A percentile compares a stretch with the other conserved stretches of the same genome.
Evolutionary conservation across 345 rosid genomes (phyloP).

Genomic region (Psidium friedrichsthalianum): DNA sequence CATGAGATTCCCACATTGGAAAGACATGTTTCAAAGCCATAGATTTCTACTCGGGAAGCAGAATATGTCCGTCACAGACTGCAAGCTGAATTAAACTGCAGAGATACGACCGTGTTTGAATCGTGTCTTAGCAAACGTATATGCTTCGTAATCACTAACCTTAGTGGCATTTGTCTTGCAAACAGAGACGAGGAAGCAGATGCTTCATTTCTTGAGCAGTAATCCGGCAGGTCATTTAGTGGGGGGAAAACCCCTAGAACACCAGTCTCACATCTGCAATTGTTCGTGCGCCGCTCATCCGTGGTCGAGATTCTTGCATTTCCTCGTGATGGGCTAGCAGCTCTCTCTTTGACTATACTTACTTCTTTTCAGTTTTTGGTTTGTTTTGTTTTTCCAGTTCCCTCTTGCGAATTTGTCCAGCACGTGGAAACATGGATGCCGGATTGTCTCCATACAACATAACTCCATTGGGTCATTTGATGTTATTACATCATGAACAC

Average conservation of each 20-base stretch:
- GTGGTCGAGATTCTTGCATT: not conserved
- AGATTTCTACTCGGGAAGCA: not conserved
- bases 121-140: slow-evolving; percentile 24
- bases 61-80: not conserved
- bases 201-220: not conserved
- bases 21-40: not conserved
- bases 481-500: not conserved
- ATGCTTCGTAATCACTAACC: slow-evolving; percentile 9
- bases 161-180: slow-evolving; percentile 22
- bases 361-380: not conserved
- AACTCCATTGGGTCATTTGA: not conserved
- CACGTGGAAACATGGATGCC: not conserved
- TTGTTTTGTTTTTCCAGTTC: not conserved
- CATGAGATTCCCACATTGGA: not conserved
- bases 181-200: not conserved
- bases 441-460: not conserved
- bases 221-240: not conserved
- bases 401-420: not conserved
- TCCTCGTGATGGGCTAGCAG: not conserved
- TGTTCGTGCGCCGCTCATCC: not conserved
- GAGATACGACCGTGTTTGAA: not conserved
- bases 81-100: not conserved
- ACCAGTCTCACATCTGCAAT: not conserved
- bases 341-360: not conserved
- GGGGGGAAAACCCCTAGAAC: not conserved